A percentile compares a stretch with the other conserved stretches of the same genome.
These are phyloP conservation scores for Nannizziopsis arthrosporioides DNA, from an alignment of 2,329 filamentous ascomycete genomes.

Conservation along the genomic window DNA sequence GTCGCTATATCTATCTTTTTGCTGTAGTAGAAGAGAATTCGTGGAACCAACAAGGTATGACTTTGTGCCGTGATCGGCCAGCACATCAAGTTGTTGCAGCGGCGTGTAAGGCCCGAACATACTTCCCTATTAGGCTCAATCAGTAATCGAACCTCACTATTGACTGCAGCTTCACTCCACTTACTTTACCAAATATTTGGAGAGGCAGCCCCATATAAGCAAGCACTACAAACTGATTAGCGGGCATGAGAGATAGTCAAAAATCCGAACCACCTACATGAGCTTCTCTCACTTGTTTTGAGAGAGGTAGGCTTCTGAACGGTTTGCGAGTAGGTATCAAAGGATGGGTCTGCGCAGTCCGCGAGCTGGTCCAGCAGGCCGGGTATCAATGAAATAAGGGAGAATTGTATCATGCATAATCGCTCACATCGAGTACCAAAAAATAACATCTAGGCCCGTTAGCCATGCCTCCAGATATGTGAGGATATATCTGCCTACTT, in stretches of 20 bases:
- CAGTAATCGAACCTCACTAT: slow-evolving; percentile 4
- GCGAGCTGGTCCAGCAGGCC: slow-evolving; percentile 82
- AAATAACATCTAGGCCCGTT: slow-evolving; percentile 69
- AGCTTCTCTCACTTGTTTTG: slow-evolving; percentile 81
- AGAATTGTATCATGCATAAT: slow-evolving; percentile 97
- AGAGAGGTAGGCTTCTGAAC: slow-evolving; percentile 69
- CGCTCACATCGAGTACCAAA: slow-evolving; percentile 94
- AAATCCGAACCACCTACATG: slow-evolving; percentile 38
- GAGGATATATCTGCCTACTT: slow-evolving; percentile 44
- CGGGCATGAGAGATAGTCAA: slow-evolving; percentile 1
- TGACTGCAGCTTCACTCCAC: not conserved
- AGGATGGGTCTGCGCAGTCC: slow-evolving; percentile 87
- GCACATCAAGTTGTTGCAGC: slow-evolving; percentile 83
- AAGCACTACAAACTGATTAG: slow-evolving; percentile 46
- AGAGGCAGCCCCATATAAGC: slow-evolving; percentile 90
- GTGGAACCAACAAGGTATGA: slow-evolving; percentile 96
- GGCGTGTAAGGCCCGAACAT: slow-evolving; percentile 95
- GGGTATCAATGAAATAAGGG: slow-evolving; percentile 86
- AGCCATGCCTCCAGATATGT: not conserved
- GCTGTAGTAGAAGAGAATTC: slow-evolving; percentile 84
- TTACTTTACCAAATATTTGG: slow-evolving; percentile 83
- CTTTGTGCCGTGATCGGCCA: slow-evolving; percentile 88
- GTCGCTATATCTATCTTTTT: slow-evolving; percentile 91
- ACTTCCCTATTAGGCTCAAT: slow-evolving; percentile 54
- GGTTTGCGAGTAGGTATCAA: slow-evolving; percentile 69